Conservation (phyloP, 441 rosid genomes). For the Jatropha podagrica region DNA sequence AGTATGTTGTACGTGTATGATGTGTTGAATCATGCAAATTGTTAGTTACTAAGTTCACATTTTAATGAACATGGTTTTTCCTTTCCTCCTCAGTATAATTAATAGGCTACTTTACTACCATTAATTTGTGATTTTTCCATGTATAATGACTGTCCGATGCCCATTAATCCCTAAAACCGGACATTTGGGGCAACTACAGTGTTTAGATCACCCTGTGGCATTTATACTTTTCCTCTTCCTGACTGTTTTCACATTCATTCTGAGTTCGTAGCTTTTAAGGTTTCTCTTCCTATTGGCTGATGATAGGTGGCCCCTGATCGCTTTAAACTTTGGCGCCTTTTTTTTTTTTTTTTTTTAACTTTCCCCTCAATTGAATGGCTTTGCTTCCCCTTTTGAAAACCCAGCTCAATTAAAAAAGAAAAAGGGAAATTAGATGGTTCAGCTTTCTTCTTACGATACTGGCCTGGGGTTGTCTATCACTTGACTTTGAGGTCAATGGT, state of each 20-base stretch:
- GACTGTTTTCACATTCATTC: background rate
- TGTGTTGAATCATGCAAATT: too few species aligned
- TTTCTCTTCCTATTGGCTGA: constrained; percentile 2
- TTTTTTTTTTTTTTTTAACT: too few species aligned
- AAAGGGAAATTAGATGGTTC: background rate
- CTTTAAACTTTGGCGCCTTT: constrained; percentile 10
- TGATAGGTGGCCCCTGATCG: background rate
- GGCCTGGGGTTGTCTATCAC: too few species aligned
- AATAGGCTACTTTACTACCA: background rate
- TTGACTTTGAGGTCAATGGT: background rate
- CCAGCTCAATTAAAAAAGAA: background rate
- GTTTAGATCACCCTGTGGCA: background rate
- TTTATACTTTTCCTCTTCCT: background rate
- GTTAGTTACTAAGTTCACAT: too few species aligned
- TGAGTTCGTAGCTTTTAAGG: constrained; percentile 9
- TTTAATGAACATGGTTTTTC: too few species aligned
- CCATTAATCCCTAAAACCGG: background rate
- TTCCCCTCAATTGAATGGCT: background rate
- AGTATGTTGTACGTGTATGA: background rate
- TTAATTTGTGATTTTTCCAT: background rate
- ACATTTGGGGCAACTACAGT: background rate
- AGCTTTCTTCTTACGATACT: background rate
- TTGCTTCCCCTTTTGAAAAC: background rate
- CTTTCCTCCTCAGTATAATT: too few species aligned
- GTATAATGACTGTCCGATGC: background rate